Percentiles rank a stretch among this genome's conserved stretches.
These are phyloP conservation scores for Fusarium hostae DNA, from an alignment of 2,329 filamentous ascomycete genomes.

Conservation along the genomic window DNA sequence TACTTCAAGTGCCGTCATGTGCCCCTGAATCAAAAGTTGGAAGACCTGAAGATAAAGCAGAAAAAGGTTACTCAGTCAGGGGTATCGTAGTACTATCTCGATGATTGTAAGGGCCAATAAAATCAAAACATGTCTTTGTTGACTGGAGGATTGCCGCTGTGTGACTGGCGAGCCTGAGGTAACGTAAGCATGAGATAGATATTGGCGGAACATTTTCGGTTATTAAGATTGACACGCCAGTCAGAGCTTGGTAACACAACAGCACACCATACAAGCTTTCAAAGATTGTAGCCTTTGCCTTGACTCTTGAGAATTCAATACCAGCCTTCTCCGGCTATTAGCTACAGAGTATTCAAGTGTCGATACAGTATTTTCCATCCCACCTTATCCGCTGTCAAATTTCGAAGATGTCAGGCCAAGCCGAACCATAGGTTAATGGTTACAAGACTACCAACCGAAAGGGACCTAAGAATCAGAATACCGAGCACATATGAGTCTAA, in stretches of 20 bases:
- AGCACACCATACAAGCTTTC: not conserved
- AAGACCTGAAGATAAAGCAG: not conserved
- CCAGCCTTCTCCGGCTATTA: rapidly evolving
- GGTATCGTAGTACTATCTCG: rapidly evolving
- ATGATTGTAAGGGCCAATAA: not conserved
- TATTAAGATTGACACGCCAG: not conserved
- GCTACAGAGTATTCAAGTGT: not conserved
- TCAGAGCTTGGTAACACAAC: not conserved
- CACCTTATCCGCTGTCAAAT: not conserved
- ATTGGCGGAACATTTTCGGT: not conserved
- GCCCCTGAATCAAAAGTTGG: not conserved
- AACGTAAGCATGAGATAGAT: not conserved
- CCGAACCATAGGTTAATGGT: too few relatives aligned
- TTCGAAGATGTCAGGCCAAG: not conserved
- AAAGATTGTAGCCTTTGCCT: not conserved
- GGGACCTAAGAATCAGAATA: rapidly evolving
- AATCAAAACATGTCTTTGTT: not conserved
- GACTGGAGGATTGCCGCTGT: not conserved
- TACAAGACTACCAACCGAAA: not conserved
- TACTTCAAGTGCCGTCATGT: too few relatives aligned
- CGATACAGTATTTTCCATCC: not conserved
- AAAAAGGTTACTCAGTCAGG: not conserved
- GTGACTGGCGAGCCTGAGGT: not conserved
- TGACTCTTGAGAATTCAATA: too few relatives aligned
- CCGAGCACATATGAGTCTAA: rapidly evolving